Base-by-base conservation (phyloP, 495 filamentous ascomycete species). In the Aspergillus ostianus region DNA sequence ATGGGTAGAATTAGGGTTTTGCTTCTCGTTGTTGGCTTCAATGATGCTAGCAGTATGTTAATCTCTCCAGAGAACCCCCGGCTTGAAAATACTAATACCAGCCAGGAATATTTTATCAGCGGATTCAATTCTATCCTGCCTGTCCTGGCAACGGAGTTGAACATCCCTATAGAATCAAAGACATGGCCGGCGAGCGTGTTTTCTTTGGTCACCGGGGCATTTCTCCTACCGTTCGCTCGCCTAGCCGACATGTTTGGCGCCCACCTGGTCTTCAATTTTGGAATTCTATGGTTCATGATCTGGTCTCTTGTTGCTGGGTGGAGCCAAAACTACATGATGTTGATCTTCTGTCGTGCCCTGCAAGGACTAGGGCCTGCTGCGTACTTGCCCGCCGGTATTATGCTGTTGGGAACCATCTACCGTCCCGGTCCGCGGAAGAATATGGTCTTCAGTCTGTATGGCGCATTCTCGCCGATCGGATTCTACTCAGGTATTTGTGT, bases 131-230 rank as follows among this genome's bases (percentile, higher is more conserved):
- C 54, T 3, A 51, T 61, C 36, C 53, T 61, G 2, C 59, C 59
- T 1, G 41, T 51, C 21, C 47, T 61, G 32, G 48, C 53, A 52
- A 18, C 6, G 2, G 48, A 53, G 21, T 48, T 61, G 0, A 20
- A 56, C 19, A 61, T 61, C 7, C 59, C 59, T 10, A n/a, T 13
- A 21, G 27, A 53, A 18, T 26, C 53, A 51, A 44, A 49, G 20
- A 60, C 57, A 9, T 64, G 62, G 62, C 47, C 54, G 13, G 50
- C 57, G 9, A 59, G 53, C 50, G 62, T 56, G 26, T 64, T 57
- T 29, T 57, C 53, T 32, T 48, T 64, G n/a, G 57, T 59, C 5
- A 56, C 50, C 12, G 62, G 62, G 6, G 57, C 62, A 1, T 64
- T 57, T 46, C 49, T 64, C 27, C 53, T 60, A 27, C 52, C 57